phyloP scores from a whole-genome alignment of 768 basidiomycete species.

The Tephrocybe sp. region DNA sequence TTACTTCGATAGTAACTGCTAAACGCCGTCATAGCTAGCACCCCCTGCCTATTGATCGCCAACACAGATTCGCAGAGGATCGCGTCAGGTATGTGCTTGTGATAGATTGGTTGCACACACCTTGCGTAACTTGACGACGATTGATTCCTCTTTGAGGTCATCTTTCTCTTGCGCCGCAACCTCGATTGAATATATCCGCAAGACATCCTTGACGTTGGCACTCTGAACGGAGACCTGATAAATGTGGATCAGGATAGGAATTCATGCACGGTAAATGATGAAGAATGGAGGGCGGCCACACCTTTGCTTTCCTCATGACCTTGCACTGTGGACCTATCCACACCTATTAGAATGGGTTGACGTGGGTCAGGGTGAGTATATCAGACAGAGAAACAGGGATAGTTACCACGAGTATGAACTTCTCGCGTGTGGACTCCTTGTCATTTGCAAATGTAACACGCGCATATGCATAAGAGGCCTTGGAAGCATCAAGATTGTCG shows the following conservation, averaged over 20 bases:
- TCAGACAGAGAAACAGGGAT: constrained; percentile 19
- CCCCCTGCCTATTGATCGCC: constrained; percentile 65
- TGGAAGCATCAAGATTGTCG: constrained; percentile 64
- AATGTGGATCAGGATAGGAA: constrained; percentile 27
- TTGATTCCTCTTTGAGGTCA: constrained; percentile 86
- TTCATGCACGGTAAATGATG: constrained; percentile 1
- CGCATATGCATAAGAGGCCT: constrained; percentile 81
- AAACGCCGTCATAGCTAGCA: constrained; percentile 86
- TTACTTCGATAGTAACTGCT: constrained; percentile 17
- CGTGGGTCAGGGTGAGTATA: constrained; percentile 16
- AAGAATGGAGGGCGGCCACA: constrained; percentile 27
- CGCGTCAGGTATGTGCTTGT: constrained; percentile 12
- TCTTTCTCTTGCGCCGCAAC: constrained; percentile 81
- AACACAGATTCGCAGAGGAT: constrained; percentile 12
- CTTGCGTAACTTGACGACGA: constrained; percentile 79
- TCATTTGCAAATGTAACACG: constrained; percentile 85
- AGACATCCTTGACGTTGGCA: constrained; percentile 80
- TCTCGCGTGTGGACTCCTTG: constrained; percentile 84
- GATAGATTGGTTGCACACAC: constrained; percentile 35
- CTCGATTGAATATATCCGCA: constrained; percentile 82
- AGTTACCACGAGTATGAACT: constrained; percentile 74
- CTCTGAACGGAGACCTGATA: constrained; percentile 86
- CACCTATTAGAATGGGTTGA: constrained; percentile 31
- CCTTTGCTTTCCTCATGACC: constrained; percentile 92
- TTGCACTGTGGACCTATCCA: constrained; percentile 85